Conservation (phyloP, 192 early-diverging fungal species). For the Linnemannia zychae region DNA sequence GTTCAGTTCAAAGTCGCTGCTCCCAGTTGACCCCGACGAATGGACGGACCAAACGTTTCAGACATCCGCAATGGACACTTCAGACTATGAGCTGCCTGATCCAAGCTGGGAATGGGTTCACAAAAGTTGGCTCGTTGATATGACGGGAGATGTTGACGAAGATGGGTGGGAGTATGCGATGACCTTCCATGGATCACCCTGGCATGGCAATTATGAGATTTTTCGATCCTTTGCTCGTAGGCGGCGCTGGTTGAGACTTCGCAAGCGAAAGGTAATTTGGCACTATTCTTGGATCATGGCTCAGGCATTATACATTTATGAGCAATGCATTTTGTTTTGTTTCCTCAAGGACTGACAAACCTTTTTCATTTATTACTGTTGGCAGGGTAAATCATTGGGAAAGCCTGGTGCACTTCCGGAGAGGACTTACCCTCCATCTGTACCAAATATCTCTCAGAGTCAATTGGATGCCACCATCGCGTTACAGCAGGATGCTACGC, state of each 20-base stretch:
- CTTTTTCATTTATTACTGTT: not conserved
- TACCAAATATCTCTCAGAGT: conserved; percentile 13
- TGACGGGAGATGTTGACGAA: conserved; percentile 74
- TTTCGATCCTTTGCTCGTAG: conserved; percentile 69
- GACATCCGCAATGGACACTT: conserved; percentile 60
- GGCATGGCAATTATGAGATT: conserved; percentile 69
- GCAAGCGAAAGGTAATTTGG: conserved; percentile 51
- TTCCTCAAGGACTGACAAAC: not conserved
- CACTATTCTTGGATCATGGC: not conserved
- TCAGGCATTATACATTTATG: not conserved
- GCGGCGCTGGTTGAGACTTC: conserved; percentile 64
- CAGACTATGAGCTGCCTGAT: conserved; percentile 63
- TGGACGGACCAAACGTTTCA: conserved; percentile 60
- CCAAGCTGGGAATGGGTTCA: conserved; percentile 72
- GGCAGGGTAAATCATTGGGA: conserved; percentile 16
- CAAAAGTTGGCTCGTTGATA: conserved; percentile 70
- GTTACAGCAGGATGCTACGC: conserved; percentile 5
- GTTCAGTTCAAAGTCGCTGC: conserved; percentile 67
- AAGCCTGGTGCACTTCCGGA: conserved; percentile 48
- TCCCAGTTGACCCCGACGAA: conserved; percentile 67
- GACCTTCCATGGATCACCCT: conserved; percentile 62
- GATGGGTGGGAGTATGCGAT: conserved; percentile 70
- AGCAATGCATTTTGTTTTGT: not conserved
- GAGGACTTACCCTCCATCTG: conserved; percentile 24
- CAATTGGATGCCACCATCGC: conserved; percentile 14